Conservation (phyloP, 2,329 filamentous ascomycete species). For the Periconia macrospinosa region DNA sequence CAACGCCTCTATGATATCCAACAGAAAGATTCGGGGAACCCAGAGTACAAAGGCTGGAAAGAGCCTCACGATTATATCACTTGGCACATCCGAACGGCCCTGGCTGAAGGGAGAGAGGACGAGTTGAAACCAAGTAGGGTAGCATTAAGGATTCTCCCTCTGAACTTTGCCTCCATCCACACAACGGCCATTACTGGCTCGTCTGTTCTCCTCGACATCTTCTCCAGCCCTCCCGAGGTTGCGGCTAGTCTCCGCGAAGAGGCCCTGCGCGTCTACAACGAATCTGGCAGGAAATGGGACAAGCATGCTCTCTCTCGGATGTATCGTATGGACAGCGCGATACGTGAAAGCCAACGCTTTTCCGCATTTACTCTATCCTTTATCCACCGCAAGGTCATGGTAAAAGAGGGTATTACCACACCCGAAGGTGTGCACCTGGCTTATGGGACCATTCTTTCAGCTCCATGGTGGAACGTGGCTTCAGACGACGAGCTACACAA, state of each 20-base stretch:
- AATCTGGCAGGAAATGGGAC: conserved; percentile 50
- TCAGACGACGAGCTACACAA: conserved; percentile 19
- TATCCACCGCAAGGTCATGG: conserved; percentile 52
- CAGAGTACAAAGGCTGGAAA: conserved; percentile 44
- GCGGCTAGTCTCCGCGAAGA: conserved; percentile 48
- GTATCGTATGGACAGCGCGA: conserved; percentile 54
- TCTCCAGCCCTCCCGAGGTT: conserved; percentile 18
- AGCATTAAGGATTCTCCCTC: conserved; percentile 55
- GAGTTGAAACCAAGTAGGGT: conserved; percentile 55
- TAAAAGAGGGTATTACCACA: conserved; percentile 75
- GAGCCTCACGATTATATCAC: conserved; percentile 61
- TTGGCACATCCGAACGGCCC: conserved; percentile 59
- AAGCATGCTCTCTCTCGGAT: conserved; percentile 50
- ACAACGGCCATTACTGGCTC: conserved; percentile 59
- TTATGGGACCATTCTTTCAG: conserved; percentile 20
- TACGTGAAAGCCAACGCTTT: conserved; percentile 57
- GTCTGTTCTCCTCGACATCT: conserved; percentile 35
- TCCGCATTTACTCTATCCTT: conserved; percentile 53
- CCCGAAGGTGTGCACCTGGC: conserved; percentile 61
- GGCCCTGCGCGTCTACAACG: conserved; percentile 35
- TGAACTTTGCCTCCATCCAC: conserved; percentile 63
- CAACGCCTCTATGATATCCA: conserved; percentile 53
- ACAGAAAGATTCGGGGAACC: conserved; percentile 46
- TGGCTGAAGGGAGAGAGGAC: conserved; percentile 44
- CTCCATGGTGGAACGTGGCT: conserved; percentile 20